phyloP scores from a whole-genome alignment of 768 basidiomycete species.

The Hydnomerulius pinastri region DNA sequence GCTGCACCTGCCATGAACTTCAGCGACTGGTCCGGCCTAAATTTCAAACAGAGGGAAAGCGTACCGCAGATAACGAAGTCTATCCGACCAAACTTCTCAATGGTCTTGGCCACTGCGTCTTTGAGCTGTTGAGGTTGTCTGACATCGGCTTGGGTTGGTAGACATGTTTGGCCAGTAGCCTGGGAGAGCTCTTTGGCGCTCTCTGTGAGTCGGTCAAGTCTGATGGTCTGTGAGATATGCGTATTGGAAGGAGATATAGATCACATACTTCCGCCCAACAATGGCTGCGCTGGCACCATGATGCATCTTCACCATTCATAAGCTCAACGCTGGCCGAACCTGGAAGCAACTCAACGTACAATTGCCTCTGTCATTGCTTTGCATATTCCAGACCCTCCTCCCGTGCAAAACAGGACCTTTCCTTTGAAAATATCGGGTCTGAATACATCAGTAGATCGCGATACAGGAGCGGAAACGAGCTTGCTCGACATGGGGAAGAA shows the following conservation, averaged over 20 bases:
- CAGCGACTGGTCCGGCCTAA: not conserved
- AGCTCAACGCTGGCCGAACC: not conserved
- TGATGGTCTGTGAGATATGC: conserved; percentile 28
- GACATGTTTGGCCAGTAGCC: conserved; percentile 68
- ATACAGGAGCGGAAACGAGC: conserved; percentile 46
- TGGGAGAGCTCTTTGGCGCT: conserved; percentile 71
- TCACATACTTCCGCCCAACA: conserved; percentile 79
- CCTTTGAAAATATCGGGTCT: conserved; percentile 81
- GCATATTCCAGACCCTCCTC: conserved; percentile 93
- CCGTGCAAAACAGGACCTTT: conserved; percentile 90
- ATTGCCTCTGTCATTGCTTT: conserved; percentile 83
- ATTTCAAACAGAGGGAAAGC: conserved; percentile 15
- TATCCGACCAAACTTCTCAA: conserved; percentile 79
- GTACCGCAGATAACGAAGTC: conserved; percentile 95
- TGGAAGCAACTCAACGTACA: conserved; percentile 44
- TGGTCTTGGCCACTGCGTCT: conserved; percentile 72
- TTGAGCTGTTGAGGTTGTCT: conserved; percentile 70
- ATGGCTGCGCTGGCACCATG: conserved; percentile 84
- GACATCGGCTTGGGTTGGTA: conserved; percentile 82
- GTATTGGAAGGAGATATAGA: not conserved
- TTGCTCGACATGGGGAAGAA: conserved; percentile 40
- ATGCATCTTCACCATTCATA: conserved; percentile 55
- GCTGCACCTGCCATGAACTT: conserved; percentile 69
- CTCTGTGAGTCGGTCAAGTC: conserved; percentile 68
- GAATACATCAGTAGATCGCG: conserved; percentile 66